Percentiles rank a stretch among this genome's conserved stretches.
These are phyloP conservation scores for Tympanopsis confertula DNA, from an alignment of 2,329 filamentous ascomycete genomes.

Conservation along the genomic window DNA sequence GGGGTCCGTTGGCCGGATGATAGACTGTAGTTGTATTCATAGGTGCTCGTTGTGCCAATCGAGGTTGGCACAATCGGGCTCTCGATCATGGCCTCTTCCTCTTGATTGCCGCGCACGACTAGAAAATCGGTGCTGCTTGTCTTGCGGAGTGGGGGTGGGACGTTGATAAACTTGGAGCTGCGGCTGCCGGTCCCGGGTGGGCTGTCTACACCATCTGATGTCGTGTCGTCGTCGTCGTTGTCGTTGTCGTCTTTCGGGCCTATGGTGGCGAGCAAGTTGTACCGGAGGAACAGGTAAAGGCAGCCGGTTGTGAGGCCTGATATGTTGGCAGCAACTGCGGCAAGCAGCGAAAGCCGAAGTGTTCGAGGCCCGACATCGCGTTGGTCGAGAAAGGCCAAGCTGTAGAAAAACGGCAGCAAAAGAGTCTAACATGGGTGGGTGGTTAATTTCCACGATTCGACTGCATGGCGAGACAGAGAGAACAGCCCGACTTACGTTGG, in stretches of 20 bases:
- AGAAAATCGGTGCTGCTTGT: slow-evolving; percentile 21
- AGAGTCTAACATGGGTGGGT: slow-evolving; percentile 29
- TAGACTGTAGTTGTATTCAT: slow-evolving; percentile 19
- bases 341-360: slow-evolving; percentile 46
- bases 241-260: slow-evolving; percentile 30
- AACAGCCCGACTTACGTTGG: slow-evolving; percentile 33
- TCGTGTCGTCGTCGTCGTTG: slow-evolving; percentile 34
- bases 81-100: slow-evolving; percentile 16
- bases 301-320: slow-evolving; percentile 54
- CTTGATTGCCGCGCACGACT: slow-evolving; percentile 14
- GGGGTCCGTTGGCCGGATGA: slow-evolving; percentile 29
- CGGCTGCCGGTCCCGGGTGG: too few species aligned
- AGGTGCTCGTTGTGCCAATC: slow-evolving; percentile 17
- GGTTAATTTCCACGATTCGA: slow-evolving; percentile 3
- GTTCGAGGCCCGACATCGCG: slow-evolving; percentile 22
- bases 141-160: slow-evolving; percentile 14
- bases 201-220: slow-evolving; percentile 21
- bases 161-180: slow-evolving; percentile 18
- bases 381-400: slow-evolving; percentile 32
- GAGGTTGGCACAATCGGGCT: slow-evolving; percentile 17
- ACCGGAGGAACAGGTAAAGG: slow-evolving; percentile 56
- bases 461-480: slow-evolving; percentile 1
- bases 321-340: slow-evolving; percentile 53
- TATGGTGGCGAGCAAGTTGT: slow-evolving; percentile 45
- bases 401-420: slow-evolving; percentile 52